phyloP scores from a whole-genome alignment of 345 rosid genomes.

The Mercurialis annua region DNA sequence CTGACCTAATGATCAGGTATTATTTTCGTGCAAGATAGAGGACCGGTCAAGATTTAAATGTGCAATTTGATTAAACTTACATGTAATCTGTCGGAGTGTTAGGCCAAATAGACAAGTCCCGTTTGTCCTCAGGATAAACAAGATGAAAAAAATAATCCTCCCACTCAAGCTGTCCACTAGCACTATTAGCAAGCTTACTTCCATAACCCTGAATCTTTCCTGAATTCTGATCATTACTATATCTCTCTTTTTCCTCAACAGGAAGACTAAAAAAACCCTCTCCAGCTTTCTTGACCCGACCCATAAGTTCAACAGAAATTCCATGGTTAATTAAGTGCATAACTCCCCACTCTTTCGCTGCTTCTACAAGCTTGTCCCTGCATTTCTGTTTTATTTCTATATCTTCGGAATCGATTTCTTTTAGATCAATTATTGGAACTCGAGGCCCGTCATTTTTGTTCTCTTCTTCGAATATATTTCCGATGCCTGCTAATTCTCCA shows the following conservation, averaged over 20 bases:
- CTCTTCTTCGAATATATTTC: conserved; percentile 74
- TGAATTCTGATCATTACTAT: conserved; percentile 73
- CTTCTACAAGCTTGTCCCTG: conserved; percentile 47
- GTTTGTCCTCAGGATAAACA: conserved; percentile 69
- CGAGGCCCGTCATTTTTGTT: conserved; percentile 74
- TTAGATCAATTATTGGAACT: conserved; percentile 69
- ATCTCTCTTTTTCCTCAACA: conserved; percentile 81
- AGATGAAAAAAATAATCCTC: conserved; percentile 93
- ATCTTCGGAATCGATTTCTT: conserved; percentile 58
- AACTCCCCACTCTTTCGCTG: conserved; percentile 84
- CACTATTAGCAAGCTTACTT: conserved; percentile 89
- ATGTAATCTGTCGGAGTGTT: conserved; percentile 65
- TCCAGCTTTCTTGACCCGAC: conserved; percentile 65
- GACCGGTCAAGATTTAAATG: too few species aligned
- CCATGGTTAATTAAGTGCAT: conserved; percentile 97
- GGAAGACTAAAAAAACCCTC: conserved; percentile 57
- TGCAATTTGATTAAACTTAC: conserved; percentile 50
- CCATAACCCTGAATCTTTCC: conserved; percentile 95
- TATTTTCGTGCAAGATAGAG: too few species aligned
- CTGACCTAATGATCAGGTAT: too few species aligned
- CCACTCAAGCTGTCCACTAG: conserved; percentile 90
- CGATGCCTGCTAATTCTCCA: conserved; percentile 72
- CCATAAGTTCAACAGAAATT: conserved; percentile 48
- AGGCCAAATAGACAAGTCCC: conserved; percentile 85
- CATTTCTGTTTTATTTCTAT: conserved; percentile 37